Evolutionary conservation across 768 basidiomycete species (phyloP), one percentile per base, ranked within the genome.

Genomic region (Naganishia vishniacii): DNA sequence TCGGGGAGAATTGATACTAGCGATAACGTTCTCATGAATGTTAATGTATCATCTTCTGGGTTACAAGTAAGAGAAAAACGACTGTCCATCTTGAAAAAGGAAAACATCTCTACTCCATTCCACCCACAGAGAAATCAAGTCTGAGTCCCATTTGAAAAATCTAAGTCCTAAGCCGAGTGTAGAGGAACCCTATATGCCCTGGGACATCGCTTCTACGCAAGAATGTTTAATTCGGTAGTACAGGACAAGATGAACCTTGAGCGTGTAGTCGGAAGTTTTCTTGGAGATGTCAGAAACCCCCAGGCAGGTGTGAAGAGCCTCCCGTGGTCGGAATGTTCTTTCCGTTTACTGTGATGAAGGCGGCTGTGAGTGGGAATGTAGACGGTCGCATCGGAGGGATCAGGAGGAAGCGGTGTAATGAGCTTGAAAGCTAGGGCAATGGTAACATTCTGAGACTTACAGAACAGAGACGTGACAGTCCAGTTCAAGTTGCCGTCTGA

Each of bases 231-330:
- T 34, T 34, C 49, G 1, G 31, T 51, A 15, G 49, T 51, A 25
- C 49, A 29, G n/a, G 49, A 34, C 31, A n/a, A 51, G 49, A 31
- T 51, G 49, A 31, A 51, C 49, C 49, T 51, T 51, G 31, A 51
- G 31, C 29, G 49, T 51, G 49, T 31, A 51, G 13, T 51, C 49
- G 49, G 49, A 26, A 23, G 6, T 51, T 29, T 51, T 51, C 49
- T 51, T 51, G 31, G 31, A 12, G 49, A 51, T 51, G 23, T 20
- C 31, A 4, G 31, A 7, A 5, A 51, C 49, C 4, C 49, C 49
- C 31, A 34, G 49, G 49, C 49, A 51, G 7, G 31, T 51, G 31
- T n/a, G 49, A 7, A n/a, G 49, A 1, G 3, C 49, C 23, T 1
- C 49, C 49, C 4, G 49, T 34, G 15, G 49, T 51, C 11, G 49